phyloP scores from a whole-genome alignment of 192 early-diverging fungal species.

The Coemansia sp. region DNA sequence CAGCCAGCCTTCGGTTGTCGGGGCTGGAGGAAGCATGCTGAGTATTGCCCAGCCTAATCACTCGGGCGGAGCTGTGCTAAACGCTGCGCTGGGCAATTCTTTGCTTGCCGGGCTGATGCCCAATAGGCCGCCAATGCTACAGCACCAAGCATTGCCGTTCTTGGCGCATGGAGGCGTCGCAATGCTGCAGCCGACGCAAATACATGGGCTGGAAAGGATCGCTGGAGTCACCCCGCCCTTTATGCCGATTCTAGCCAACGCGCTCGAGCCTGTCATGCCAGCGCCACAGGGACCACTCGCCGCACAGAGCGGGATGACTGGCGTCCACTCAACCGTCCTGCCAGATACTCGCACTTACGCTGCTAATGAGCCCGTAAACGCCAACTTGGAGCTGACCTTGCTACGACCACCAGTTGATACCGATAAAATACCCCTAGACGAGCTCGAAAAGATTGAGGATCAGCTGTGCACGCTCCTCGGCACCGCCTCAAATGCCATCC shows the following conservation, averaged over 20 bases:
- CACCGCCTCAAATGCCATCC: conserved; percentile 30
- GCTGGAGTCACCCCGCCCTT: not conserved
- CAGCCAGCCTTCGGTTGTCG: not conserved
- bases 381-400: conserved; percentile 17
- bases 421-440: conserved; percentile 13
- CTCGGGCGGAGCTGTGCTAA: not conserved
- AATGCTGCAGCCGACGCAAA: not conserved
- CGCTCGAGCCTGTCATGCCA: not conserved
- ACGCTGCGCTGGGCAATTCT: not conserved
- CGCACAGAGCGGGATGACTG: conserved; percentile 15
- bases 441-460: conserved; percentile 39
- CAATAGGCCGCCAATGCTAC: not conserved
- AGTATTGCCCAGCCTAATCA: not conserved
- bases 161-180: not conserved
- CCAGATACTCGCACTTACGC: not conserved
- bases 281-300: not conserved
- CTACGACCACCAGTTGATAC: not conserved
- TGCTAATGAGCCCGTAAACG: not conserved
- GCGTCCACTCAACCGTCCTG: conserved; percentile 36
- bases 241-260: not conserved
- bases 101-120: not conserved
- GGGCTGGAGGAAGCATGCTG: not conserved
- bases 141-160: not conserved
- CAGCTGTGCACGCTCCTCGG: conserved; percentile 39
- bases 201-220: not conserved